A percentile compares a stretch with the other conserved stretches of the same genome.
Evolutionary conservation across 768 basidiomycete species (phyloP).

Genomic region (Xerocomellus chrysenteron): DNA sequence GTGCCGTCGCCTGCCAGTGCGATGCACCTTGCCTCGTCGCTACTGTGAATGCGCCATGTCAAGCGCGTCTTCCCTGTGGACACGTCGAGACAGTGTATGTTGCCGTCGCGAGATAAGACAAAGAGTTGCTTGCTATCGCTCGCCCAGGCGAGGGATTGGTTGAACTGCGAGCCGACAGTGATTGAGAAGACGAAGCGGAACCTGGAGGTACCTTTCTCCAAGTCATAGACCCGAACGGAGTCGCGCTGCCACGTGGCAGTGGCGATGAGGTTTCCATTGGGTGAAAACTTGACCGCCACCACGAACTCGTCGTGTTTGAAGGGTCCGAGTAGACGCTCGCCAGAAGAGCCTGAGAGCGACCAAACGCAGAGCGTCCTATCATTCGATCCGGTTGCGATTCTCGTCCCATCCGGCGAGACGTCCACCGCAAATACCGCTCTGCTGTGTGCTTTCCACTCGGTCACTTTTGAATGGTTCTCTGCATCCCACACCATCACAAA

Average conservation of each 20-base stretch:
- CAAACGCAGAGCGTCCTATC: background rate
- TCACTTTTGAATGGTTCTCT: too few species aligned
- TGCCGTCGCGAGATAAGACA: background rate
- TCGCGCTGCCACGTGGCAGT: background rate
- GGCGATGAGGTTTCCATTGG: background rate
- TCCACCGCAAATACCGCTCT: background rate
- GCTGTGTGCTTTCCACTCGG: too few species aligned
- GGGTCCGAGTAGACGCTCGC: background rate
- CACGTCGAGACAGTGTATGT: background rate
- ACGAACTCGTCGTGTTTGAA: background rate
- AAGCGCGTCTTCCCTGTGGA: background rate
- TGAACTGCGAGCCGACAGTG: too few species aligned
- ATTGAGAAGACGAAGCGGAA: background rate
- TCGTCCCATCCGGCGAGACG: background rate
- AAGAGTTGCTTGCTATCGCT: background rate
- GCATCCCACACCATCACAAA: too few species aligned
- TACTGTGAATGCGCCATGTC: background rate
- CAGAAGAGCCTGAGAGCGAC: background rate
- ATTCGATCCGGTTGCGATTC: too few species aligned
- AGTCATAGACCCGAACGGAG: background rate
- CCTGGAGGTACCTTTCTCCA: too few species aligned
- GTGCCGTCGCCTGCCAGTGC: too few species aligned
- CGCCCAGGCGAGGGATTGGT: background rate
- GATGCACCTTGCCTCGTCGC: too few species aligned
- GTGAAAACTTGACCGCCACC: background rate